Percentiles rank a stretch among this genome's conserved stretches.
Conservation (phyloP, 768 basidiomycete genomes). For the Xerocomus potaroensis region DNA sequence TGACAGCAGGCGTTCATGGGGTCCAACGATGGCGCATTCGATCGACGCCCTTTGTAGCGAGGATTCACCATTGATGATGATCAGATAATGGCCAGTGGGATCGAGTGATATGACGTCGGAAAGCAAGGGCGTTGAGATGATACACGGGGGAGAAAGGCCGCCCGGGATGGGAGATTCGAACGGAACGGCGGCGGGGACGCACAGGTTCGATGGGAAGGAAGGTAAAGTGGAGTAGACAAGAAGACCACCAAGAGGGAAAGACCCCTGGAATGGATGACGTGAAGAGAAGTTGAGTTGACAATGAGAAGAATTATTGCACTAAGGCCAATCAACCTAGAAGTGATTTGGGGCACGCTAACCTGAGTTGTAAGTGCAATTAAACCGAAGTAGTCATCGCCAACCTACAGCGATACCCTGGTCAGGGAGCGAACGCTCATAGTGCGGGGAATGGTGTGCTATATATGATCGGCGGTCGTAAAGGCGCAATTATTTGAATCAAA, state of each 20-base stretch:
- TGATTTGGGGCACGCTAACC: no score
- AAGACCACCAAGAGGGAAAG: constrained; percentile 7
- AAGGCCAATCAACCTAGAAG: no score
- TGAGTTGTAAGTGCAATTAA: no score
- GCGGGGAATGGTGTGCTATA: no score
- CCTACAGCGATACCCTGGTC: no score
- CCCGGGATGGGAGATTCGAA: background rate
- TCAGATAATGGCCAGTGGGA: background rate
- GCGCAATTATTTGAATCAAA: no score
- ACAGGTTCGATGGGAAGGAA: constrained; percentile 9
- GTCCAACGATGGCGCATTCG: background rate
- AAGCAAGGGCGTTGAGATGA: background rate
- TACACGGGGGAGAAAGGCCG: constrained; percentile 2
- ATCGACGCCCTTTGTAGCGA: background rate
- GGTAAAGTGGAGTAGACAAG: background rate
- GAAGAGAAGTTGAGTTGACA: constrained; percentile 2
- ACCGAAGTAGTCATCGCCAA: no score
- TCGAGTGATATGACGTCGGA: background rate
- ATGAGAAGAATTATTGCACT: no score
- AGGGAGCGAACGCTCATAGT: background rate
- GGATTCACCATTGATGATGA: constrained; percentile 11
- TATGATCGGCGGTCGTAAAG: no score
- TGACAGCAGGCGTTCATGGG: background rate
- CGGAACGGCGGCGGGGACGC: constrained; percentile 1
- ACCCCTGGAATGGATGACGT: constrained; percentile 4